Conservation (phyloP, 2,329 filamentous ascomycete species). For the Didymella lethalis region DNA sequence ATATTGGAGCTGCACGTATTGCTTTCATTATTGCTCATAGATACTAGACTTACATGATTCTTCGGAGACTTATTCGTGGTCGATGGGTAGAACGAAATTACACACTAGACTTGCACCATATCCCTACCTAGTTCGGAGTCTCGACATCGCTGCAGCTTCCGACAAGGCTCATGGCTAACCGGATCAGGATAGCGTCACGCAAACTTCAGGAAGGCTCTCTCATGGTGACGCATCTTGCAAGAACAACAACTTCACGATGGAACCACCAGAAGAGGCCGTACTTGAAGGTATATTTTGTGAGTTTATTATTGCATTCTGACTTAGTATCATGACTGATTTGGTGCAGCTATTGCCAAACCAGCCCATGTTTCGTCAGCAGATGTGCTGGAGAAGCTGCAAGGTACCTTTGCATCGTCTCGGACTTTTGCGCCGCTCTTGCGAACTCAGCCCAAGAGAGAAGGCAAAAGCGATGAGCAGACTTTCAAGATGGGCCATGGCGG, state of each 20-base stretch:
- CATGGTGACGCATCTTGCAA: conserved; percentile 1
- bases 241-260: conserved; percentile 1
- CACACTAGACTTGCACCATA: neutral
- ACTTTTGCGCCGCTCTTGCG: conserved; percentile 29
- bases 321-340: neutral
- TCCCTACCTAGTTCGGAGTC: neutral
- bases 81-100: neutral
- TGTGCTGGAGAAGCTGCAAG: conserved; percentile 35
- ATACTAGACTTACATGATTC: neutral
- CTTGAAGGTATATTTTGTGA: conserved; percentile 39
- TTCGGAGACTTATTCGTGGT: neutral
- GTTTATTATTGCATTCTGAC: neutral
- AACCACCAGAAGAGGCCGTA: neutral
- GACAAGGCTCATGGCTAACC: neutral
- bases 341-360: conserved; percentile 35
- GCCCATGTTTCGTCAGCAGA: conserved; percentile 34
- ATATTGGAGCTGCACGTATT: neutral
- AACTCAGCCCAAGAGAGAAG: conserved; percentile 32
- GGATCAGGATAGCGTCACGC: neutral
- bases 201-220: conserved; percentile 9
- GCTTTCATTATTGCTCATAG: neutral
- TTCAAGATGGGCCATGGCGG: conserved; percentile 45
- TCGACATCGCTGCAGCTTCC: neutral
- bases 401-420: conserved; percentile 28
- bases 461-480: conserved; percentile 31